phyloP scores from a whole-genome alignment of 768 basidiomycete species.

The Tulasnella sp. region DNA sequence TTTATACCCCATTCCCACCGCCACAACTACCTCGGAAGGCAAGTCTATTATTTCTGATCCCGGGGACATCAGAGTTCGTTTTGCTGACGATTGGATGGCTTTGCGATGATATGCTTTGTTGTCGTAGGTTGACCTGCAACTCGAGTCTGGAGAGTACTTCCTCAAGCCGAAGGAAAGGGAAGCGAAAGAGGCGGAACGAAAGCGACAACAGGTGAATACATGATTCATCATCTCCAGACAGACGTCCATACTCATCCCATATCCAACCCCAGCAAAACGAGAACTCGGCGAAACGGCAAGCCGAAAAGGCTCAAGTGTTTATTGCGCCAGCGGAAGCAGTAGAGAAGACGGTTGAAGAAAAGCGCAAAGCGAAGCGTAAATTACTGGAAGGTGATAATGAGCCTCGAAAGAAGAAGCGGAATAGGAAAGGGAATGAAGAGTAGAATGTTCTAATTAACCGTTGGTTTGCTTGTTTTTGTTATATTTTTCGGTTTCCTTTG shows the following conservation, averaged over 20 bases:
- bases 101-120: background rate
- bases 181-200: constrained; percentile 50
- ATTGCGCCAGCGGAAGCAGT: constrained; percentile 73
- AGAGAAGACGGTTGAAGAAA: constrained; percentile 65
- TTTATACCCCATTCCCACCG: constrained; percentile 98
- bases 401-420: too few species aligned
- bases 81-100: background rate
- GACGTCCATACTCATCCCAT: background rate
- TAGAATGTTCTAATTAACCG: too few species aligned
- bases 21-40: constrained; percentile 87
- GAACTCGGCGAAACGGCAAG: constrained; percentile 51
- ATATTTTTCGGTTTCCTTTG: too few species aligned
- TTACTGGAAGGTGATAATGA: too few species aligned
- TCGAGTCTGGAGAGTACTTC: constrained; percentile 97
- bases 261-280: constrained; percentile 83
- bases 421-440: constrained; percentile 35
- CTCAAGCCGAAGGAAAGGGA: constrained; percentile 84
- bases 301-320: constrained; percentile 76
- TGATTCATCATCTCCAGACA: background rate
- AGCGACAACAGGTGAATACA: constrained; percentile 57
- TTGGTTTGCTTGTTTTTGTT: too few species aligned
- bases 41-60: too few species aligned
- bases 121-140: constrained; percentile 70
- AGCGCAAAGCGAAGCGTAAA: too few species aligned
- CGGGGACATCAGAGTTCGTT: background rate